These are phyloP conservation scores for Verticillium isaacii DNA, from an alignment of 2,329 filamentous ascomycete genomes.

Conservation along the genomic window DNA sequence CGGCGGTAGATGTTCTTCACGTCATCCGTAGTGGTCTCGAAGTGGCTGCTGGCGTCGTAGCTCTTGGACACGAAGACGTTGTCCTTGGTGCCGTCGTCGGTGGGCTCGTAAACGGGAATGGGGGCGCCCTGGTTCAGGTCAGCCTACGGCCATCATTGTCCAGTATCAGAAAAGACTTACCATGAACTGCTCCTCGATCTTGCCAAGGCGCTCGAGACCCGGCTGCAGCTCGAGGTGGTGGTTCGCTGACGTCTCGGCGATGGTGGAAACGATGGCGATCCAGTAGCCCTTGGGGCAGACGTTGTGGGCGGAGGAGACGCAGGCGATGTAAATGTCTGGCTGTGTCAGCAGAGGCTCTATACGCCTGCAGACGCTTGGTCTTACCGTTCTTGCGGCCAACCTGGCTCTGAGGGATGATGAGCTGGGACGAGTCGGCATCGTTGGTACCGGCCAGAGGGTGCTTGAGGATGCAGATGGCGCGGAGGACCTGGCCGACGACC, in stretches of 20 bases:
- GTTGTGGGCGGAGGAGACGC: constrained; percentile 93
- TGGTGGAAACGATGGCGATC: constrained; percentile 96
- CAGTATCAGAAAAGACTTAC: constrained; percentile 34
- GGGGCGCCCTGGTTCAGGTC: constrained; percentile 55
- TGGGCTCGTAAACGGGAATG: constrained; percentile 89
- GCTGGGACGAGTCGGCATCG: constrained; percentile 82
- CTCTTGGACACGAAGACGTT: constrained; percentile 98
- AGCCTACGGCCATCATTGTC: background rate
- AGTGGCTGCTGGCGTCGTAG: constrained; percentile 97
- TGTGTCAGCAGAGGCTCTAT: constrained; percentile 9
- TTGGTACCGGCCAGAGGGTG: constrained; percentile 89
- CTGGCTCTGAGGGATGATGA: constrained; percentile 97
- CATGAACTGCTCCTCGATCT: constrained; percentile 97
- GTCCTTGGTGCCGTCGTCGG: constrained; percentile 76
- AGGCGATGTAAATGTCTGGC: constrained; percentile 90
- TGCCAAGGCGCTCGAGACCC: constrained; percentile 85
- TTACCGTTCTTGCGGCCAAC: constrained; percentile 92
- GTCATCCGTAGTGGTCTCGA: constrained; percentile 88
- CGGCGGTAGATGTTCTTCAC: constrained; percentile 90
- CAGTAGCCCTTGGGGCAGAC: constrained; percentile 99
- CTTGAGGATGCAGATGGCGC: constrained; percentile 96
- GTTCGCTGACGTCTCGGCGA: constrained; percentile 86
- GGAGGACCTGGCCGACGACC: constrained; percentile 83
- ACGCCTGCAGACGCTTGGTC: constrained; percentile 17
- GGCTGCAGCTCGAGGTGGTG: constrained; percentile 93